phyloP scores from a whole-genome alignment of 169 alveolate genomes.

The Plasmodium sp. region DNA sequence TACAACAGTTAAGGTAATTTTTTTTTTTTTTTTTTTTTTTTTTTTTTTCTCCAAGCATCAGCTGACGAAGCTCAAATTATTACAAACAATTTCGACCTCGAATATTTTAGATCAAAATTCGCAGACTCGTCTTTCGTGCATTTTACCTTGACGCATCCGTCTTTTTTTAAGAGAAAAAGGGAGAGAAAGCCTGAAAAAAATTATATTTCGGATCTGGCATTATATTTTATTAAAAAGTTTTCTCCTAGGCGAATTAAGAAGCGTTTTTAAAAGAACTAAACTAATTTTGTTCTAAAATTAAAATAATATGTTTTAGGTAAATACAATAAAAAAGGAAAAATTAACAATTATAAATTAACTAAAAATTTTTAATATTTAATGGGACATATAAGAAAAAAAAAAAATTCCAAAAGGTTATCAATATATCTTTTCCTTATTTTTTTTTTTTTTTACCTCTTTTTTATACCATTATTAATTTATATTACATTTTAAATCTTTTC shows the following conservation, averaged over 20 bases:
- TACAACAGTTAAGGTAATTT: background rate
- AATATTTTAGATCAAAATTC: background rate
- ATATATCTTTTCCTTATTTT: background rate
- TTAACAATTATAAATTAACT: no score
- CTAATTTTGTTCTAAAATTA: no score
- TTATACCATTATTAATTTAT: background rate
- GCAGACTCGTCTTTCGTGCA: background rate
- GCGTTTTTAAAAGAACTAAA: background rate
- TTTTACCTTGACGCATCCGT: background rate
- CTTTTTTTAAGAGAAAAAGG: background rate
- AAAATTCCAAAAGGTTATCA: background rate
- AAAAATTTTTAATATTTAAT: no score
- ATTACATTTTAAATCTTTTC: background rate
- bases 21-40: no score
- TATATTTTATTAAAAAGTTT: no score
- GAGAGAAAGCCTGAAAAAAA: background rate
- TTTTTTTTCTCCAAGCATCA: background rate
- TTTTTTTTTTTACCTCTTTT: background rate
- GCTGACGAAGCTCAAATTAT: background rate
- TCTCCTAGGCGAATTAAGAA: background rate
- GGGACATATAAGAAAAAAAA: no score
- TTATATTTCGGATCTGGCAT: no score
- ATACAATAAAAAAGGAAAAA: background rate
- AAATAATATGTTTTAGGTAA: no score
- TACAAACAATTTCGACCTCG: background rate